Conservation (phyloP, 2,329 filamentous ascomycete species). For the Sporothrix mexicana region DNA sequence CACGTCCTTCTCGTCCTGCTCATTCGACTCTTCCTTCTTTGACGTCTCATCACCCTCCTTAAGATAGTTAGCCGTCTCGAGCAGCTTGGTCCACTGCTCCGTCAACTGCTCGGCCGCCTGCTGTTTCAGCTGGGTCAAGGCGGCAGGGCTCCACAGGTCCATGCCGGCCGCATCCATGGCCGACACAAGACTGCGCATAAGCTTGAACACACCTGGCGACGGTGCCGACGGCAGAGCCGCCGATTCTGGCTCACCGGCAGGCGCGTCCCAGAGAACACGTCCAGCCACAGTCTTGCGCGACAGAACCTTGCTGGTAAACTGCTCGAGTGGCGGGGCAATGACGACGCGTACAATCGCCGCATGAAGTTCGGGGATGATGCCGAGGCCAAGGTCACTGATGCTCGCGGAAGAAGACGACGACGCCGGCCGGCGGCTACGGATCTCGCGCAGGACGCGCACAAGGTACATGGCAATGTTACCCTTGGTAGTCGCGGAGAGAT, state of each 20-base stretch:
- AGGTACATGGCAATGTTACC: constrained; percentile 68
- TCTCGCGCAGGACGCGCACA: constrained; percentile 74
- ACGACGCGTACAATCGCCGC: constrained; percentile 62
- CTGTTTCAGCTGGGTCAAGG: constrained; percentile 68
- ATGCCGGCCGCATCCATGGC: constrained; percentile 73
- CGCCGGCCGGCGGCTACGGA: constrained; percentile 68
- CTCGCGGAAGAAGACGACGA: constrained; percentile 44
- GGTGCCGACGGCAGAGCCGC: constrained; percentile 79
- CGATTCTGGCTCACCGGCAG: constrained; percentile 65
- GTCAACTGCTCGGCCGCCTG: constrained; percentile 58
- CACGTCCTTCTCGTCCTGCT: constrained; percentile 29
- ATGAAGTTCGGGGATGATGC: constrained; percentile 69
- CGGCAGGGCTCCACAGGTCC: constrained; percentile 80
- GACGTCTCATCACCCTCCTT: constrained; percentile 35
- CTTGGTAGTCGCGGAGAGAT: constrained; percentile 54
- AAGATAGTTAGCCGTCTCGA: constrained; percentile 43
- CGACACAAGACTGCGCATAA: constrained; percentile 68
- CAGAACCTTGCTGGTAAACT: constrained; percentile 52
- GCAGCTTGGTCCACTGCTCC: constrained; percentile 53
- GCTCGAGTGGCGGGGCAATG: constrained; percentile 55
- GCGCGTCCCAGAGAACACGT: constrained; percentile 81
- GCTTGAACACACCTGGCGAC: constrained; percentile 73
- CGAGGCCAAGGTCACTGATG: constrained; percentile 62
- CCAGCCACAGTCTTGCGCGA: constrained; percentile 60
- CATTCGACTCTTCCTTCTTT: constrained; percentile 10